Evolutionary conservation across 352 stramenopile species (phyloP).

Genomic region (Blastocystis sp.): DNA sequence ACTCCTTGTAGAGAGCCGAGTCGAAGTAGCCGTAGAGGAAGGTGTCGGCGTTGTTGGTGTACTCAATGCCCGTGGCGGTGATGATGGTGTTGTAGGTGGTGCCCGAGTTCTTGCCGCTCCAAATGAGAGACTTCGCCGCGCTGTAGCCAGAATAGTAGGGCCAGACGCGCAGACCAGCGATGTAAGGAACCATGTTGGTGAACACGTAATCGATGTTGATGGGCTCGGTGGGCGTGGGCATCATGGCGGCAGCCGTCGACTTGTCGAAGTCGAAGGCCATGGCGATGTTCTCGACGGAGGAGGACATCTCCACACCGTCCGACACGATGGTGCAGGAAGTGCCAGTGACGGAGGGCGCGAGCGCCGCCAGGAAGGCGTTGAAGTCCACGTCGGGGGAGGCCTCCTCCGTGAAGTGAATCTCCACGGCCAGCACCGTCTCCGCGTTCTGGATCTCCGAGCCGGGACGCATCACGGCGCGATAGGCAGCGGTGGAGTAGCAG

Average conservation of each 20-base stretch:
- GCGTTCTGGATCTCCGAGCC: neutral
- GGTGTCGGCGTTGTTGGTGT: neutral
- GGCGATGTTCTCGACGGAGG: neutral
- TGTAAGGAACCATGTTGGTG: neutral
- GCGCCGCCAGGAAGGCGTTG: neutral
- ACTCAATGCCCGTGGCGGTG: neutral
- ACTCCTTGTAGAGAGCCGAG: conserved; percentile 2
- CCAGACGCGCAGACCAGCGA: conserved; percentile 19
- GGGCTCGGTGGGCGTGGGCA: neutral
- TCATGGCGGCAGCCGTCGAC: neutral
- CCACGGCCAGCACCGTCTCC: conserved; percentile 12
- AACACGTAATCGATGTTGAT: conserved; percentile 6
- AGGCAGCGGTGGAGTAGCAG: neutral
- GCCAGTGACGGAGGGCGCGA: neutral
- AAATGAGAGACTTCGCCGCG: neutral
- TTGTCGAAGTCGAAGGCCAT: conserved; percentile 36
- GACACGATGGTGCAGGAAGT: conserved; percentile 3
- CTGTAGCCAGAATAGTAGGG: neutral
- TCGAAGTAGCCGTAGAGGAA: conserved; percentile 20
- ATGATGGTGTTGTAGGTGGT: conserved; percentile 11
- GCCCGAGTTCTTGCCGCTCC: neutral
- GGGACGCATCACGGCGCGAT: conserved; percentile 38
- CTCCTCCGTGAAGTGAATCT: conserved; percentile 18
- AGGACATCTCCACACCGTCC: conserved; percentile 1
- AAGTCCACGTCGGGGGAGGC: neutral